Evolutionary conservation across 768 basidiomycete species (phyloP).

Genomic region (Rhizopogon sp.): DNA sequence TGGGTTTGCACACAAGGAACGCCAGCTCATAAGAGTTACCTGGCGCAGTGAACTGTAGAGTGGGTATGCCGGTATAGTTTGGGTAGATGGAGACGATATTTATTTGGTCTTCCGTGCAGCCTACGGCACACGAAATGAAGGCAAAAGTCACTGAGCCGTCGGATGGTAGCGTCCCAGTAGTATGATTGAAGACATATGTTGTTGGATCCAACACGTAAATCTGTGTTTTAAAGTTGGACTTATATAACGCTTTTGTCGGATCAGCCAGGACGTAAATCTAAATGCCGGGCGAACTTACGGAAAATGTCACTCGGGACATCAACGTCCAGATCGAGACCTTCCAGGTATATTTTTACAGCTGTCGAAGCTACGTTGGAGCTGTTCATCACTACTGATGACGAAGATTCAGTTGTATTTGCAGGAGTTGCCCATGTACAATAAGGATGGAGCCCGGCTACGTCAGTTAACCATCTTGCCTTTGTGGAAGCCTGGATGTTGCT

Average conservation of each 20-base stretch:
- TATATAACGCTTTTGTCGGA: neutral
- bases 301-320: neutral
- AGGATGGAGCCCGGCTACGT: constrained; percentile 16
- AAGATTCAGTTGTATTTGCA: constrained; percentile 9
- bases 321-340: neutral
- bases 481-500: constrained; percentile 6
- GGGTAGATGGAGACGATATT: neutral
- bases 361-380: neutral
- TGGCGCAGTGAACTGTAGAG: neutral
- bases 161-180: too few species aligned
- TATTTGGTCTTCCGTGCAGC: neutral
- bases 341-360: neutral
- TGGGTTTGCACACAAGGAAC: constrained; percentile 13
- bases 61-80: constrained; percentile 1
- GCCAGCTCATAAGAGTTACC: constrained; percentile 12
- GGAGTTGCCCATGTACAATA: constrained; percentile 18
- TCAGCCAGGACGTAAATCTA: neutral
- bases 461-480: constrained; percentile 19
- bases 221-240: neutral
- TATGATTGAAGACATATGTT: too few species aligned
- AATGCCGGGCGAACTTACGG: neutral
- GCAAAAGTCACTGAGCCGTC: too few species aligned
- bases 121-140: constrained; percentile 3
- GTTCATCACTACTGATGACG: neutral
- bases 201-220: constrained; percentile 6